phyloP scores from a whole-genome alignment of 2,329 filamentous ascomycete genomes.

The Aspergillus fumigatus region DNA sequence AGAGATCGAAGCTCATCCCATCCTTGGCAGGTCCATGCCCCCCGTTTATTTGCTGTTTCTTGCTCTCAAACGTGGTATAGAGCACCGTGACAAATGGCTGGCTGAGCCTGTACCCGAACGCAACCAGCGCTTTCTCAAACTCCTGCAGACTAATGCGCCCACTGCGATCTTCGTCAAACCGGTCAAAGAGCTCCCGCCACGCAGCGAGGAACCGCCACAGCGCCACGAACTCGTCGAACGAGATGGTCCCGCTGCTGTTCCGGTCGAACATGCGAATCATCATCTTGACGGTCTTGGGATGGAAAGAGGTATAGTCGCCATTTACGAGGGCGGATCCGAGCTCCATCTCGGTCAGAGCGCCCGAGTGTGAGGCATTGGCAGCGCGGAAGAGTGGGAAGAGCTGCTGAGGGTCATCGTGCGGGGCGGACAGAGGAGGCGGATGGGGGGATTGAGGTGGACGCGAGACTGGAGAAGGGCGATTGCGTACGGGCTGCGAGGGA shows the following conservation, averaged over 20 bases:
- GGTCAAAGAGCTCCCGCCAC: conserved; percentile 91
- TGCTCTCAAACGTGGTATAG: conserved; percentile 80
- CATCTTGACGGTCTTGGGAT: conserved; percentile 91
- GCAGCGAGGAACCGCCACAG: conserved; percentile 94
- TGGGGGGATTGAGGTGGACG: conserved; percentile 64
- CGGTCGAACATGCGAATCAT: conserved; percentile 99
- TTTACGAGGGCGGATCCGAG: conserved; percentile 89
- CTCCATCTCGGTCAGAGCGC: conserved; percentile 79
- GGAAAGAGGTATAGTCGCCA: conserved; percentile 91
- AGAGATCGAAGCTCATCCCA: conserved; percentile 88
- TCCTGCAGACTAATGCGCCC: conserved; percentile 83
- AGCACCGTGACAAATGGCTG: conserved; percentile 77
- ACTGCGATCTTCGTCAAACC: conserved; percentile 81
- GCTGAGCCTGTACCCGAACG: conserved; percentile 89
- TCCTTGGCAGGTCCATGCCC: conserved; percentile 35
- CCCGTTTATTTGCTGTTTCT: conserved; percentile 37
- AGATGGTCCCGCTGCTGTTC: conserved; percentile 81
- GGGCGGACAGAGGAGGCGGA: conserved; percentile 45
- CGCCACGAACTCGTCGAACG: conserved; percentile 92
- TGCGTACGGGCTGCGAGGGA: conserved; percentile 49
- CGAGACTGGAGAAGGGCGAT: conserved; percentile 50
- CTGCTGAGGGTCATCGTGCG: conserved; percentile 51
- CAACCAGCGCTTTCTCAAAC: conserved; percentile 83
- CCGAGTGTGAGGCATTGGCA: conserved; percentile 74
- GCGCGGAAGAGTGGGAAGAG: conserved; percentile 83